A percentile compares a stretch with the other conserved stretches of the same genome.
Conservation (phyloP, 192 early-diverging fungal species). For the Coemansia sp. region DNA sequence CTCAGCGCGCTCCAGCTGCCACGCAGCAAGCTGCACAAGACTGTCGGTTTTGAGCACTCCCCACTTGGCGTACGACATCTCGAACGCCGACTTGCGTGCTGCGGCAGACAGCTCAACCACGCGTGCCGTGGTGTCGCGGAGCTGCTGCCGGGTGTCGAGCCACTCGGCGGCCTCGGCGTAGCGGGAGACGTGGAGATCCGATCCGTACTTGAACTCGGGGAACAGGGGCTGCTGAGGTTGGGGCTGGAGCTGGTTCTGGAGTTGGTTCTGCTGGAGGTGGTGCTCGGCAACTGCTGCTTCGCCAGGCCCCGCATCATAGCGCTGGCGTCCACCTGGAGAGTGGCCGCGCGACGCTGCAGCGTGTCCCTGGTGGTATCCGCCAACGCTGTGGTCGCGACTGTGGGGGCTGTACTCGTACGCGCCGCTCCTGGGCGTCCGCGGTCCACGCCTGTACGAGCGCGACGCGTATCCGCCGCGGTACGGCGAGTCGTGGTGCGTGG, state of each 20-base stretch:
- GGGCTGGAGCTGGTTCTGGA: neutral
- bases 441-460: constrained; percentile 19
- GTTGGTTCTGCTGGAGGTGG: neutral
- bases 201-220: constrained; percentile 22
- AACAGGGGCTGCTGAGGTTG: constrained; percentile 4
- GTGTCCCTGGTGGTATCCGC: constrained; percentile 20
- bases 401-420: constrained; percentile 35
- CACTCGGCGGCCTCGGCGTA: constrained; percentile 29
- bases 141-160: constrained; percentile 33
- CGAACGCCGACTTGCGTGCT: constrained; percentile 37
- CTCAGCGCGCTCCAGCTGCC: constrained; percentile 54
- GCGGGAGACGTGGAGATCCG: constrained; percentile 40
- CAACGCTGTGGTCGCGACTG: constrained; percentile 22
- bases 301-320: neutral
- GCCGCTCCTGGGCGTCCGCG: constrained; percentile 30
- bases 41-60: constrained; percentile 38
- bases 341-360: constrained; percentile 17
- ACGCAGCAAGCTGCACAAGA: constrained; percentile 39
- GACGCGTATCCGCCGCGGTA: constrained; percentile 26
- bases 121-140: constrained; percentile 36
- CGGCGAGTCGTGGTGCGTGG: constrained; percentile 24
- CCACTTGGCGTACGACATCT: constrained; percentile 36
- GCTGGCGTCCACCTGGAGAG: constrained; percentile 25
- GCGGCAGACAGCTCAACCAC: constrained; percentile 28
- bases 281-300: neutral